These are phyloP conservation scores for Claviceps lovelessii DNA, from an alignment of 2,329 filamentous ascomycete species.

Conservation along the genomic window DNA sequence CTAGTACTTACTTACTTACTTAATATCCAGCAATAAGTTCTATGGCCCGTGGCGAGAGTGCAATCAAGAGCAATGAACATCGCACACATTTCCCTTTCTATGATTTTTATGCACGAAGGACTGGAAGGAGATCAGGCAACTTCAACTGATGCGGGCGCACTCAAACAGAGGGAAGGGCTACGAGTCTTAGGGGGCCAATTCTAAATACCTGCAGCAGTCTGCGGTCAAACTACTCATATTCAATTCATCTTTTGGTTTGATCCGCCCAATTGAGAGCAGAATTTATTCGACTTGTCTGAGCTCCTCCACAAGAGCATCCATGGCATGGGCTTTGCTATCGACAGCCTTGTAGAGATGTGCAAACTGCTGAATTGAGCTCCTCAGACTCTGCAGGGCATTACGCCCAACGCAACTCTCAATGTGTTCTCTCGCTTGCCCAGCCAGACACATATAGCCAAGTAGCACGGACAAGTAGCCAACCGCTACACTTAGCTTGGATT, in stretches of 20 bases:
- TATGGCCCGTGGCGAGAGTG: neutral
- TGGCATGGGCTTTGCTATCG: constrained; percentile 28
- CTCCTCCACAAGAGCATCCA: constrained; percentile 24
- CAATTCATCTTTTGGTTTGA: neutral
- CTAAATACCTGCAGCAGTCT: neutral
- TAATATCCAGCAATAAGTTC: no score
- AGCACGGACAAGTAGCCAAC: constrained; percentile 78
- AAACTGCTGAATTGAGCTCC: constrained; percentile 41
- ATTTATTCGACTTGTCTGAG: constrained; percentile 12
- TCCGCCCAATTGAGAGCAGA: neutral
- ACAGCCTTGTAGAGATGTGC: constrained; percentile 36
- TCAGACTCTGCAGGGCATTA: constrained; percentile 29
- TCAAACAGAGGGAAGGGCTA: neutral
- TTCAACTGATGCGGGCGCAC: neutral
- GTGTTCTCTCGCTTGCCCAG: constrained; percentile 27
- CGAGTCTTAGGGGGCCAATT: neutral
- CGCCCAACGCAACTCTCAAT: constrained; percentile 28
- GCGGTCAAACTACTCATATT: neutral
- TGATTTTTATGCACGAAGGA: neutral
- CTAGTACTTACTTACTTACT: no score
- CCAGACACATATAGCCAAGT: constrained; percentile 64
- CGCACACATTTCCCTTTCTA: neutral
- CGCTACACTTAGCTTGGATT: constrained; percentile 66
- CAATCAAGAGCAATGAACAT: neutral
- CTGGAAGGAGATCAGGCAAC: neutral